Percentiles rank a stretch among this genome's conserved stretches.
Evolutionary conservation across 768 basidiomycete species (phyloP).

Genomic region (Leccinum fibrillosum): DNA sequence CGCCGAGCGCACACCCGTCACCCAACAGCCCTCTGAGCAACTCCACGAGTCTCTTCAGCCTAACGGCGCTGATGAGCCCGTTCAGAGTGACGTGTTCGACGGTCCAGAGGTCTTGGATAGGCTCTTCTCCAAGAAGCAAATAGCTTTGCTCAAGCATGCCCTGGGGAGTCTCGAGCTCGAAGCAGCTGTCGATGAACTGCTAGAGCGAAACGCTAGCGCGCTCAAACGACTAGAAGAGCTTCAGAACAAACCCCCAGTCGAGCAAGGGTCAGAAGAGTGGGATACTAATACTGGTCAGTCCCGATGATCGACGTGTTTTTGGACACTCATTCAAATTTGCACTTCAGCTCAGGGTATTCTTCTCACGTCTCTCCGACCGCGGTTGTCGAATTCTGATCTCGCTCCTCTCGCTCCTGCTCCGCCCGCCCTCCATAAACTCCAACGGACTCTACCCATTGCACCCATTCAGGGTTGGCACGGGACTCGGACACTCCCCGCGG

Average conservation of each 20-base stretch:
- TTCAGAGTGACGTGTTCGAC: constrained; percentile 20
- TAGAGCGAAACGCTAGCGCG: constrained; percentile 52
- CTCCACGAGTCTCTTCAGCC: background rate
- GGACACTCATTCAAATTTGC: background rate
- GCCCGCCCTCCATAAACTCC: constrained; percentile 61
- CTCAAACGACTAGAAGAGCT: constrained; percentile 50
- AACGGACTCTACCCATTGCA: constrained; percentile 54
- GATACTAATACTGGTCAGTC: constrained; percentile 46
- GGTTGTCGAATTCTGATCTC: constrained; percentile 41
- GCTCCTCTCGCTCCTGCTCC: constrained; percentile 60
- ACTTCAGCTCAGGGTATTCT: constrained; percentile 66
- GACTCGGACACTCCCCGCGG: constrained; percentile 64
- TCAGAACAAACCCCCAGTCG: constrained; percentile 34
- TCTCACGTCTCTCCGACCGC: constrained; percentile 73
- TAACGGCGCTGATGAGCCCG: constrained; percentile 12
- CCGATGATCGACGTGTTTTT: background rate
- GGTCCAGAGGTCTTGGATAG: constrained; percentile 46
- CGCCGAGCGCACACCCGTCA: constrained; percentile 39
- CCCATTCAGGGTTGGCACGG: constrained; percentile 65
- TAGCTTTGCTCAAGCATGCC: constrained; percentile 54
- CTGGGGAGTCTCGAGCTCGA: constrained; percentile 65
- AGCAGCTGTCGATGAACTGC: constrained; percentile 62
- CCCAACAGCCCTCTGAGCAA: constrained; percentile 4
- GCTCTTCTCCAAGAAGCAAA: constrained; percentile 55
- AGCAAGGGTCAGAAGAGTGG: constrained; percentile 76